Conservation (phyloP, 176 grass and related monocot genomes). For the Neostapfia colusana region DNA sequence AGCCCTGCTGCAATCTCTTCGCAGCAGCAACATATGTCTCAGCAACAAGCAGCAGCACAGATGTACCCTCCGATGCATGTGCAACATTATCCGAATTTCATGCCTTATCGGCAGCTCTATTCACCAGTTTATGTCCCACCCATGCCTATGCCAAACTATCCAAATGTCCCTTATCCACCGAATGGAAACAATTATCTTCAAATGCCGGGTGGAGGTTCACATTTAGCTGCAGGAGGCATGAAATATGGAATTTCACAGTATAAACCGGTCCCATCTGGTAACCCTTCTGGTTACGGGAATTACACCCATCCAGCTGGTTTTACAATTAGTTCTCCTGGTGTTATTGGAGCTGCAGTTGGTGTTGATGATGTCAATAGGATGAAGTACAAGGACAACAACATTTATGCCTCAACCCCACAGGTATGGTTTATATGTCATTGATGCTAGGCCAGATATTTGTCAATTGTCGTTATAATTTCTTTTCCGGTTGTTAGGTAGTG, state of each 20-base stretch:
- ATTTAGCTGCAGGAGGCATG: constrained; percentile 54
- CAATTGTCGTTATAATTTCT: neutral
- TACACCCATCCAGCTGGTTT: constrained; percentile 70
- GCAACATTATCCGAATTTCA: constrained; percentile 76
- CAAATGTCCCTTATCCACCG: constrained; percentile 64
- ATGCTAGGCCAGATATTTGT: neutral
- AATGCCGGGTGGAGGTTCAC: constrained; percentile 66
- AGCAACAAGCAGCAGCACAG: constrained; percentile 59
- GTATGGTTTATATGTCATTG: constrained; percentile 37
- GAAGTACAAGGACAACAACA: constrained; percentile 68
- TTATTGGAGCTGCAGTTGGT: constrained; percentile 64
- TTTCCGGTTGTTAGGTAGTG: neutral
- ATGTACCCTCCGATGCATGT: constrained; percentile 73
- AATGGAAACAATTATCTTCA: constrained; percentile 75
- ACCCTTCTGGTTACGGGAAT: constrained; percentile 68
- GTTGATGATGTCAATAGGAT: constrained; percentile 64
- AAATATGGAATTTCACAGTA: constrained; percentile 70
- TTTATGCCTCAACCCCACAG: constrained; percentile 68
- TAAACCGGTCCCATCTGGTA: constrained; percentile 63
- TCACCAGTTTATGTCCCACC: constrained; percentile 71
- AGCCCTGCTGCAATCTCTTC: constrained; percentile 42
- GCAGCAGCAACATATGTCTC: constrained; percentile 63
- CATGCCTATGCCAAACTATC: constrained; percentile 72
- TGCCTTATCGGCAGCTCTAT: constrained; percentile 72
- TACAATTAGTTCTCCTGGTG: constrained; percentile 65